Conservation (phyloP, 768 basidiomycete species). For the Dendrothele bispora region DNA sequence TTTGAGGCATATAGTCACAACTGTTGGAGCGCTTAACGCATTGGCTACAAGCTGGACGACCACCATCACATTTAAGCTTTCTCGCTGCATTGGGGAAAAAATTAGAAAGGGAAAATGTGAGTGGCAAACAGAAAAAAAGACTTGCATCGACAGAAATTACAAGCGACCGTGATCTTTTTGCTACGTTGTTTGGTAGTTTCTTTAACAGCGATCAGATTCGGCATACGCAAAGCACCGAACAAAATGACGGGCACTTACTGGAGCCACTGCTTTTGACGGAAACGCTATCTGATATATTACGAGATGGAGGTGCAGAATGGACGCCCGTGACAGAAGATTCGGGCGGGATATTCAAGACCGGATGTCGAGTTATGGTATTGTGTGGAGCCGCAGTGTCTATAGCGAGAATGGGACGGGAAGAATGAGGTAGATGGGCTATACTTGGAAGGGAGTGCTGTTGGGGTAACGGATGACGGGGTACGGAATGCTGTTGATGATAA, state of each 20-base stretch:
- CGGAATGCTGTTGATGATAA: constrained; percentile 49
- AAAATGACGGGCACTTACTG: constrained; percentile 32
- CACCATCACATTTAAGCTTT: constrained; percentile 88
- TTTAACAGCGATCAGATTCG: constrained; percentile 21
- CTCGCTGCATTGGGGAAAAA: constrained; percentile 52
- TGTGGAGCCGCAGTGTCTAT: constrained; percentile 60
- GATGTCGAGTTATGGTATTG: constrained; percentile 41
- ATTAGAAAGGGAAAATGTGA: constrained; percentile 5
- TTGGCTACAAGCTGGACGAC: constrained; percentile 79
- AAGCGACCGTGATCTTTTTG: constrained; percentile 88
- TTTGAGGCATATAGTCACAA: constrained; percentile 80
- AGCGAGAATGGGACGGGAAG: constrained; percentile 56
- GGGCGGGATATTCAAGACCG: constrained; percentile 44
- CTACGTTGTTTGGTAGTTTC: constrained; percentile 66
- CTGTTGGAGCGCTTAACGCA: constrained; percentile 76
- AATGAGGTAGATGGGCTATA: constrained; percentile 44
- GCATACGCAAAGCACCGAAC: constrained; percentile 15
- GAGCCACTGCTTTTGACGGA: constrained; percentile 22
- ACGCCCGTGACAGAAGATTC: constrained; percentile 46
- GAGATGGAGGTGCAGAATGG: constrained; percentile 41
- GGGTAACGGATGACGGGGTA: constrained; percentile 45
- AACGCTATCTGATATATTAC: constrained; percentile 38
- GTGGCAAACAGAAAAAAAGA: constrained; percentile 13
- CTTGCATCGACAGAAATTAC: constrained; percentile 90
- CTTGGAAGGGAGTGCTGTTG: constrained; percentile 38